A percentile compares a stretch with the other conserved stretches of the same genome.
phyloP scores from a whole-genome alignment of 805 yeast genomes.

The Helenozyma rhizophorensis region DNA sequence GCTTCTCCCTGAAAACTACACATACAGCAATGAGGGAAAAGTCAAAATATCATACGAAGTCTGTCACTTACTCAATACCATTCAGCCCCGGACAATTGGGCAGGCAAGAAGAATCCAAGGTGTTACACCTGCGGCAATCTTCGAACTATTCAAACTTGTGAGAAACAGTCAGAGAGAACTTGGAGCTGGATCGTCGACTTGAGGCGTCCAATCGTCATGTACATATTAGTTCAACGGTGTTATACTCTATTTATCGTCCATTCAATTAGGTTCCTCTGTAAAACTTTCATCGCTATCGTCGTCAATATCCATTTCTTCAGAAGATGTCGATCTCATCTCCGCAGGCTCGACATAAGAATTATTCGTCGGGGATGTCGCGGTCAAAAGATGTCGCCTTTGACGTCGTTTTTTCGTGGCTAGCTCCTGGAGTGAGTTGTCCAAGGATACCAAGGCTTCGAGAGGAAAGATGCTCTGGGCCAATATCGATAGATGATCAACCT shows the following conservation, averaged over 20 bases:
- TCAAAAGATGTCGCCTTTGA: no score
- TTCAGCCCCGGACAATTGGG: conserved; percentile 86
- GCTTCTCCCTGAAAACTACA: conserved; percentile 61
- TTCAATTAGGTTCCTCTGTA: background rate
- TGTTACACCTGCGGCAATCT: conserved; percentile 87
- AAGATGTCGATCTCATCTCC: no score
- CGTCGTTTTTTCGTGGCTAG: conserved; percentile 3
- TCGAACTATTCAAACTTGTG: conserved; percentile 64
- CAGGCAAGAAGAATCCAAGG: conserved; percentile 96
- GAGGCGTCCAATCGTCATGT: background rate
- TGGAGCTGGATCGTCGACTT: background rate
- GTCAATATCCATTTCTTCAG: background rate
- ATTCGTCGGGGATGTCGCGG: no score
- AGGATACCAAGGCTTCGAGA: conserved; percentile 28
- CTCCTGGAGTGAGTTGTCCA: conserved; percentile 26
- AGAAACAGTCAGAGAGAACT: conserved; percentile 20
- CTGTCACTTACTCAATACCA: conserved; percentile 58
- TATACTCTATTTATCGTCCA: background rate
- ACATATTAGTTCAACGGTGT: background rate
- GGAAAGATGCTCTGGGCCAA: conserved; percentile 36
- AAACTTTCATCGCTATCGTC: conserved; percentile 1
- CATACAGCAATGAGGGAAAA: conserved; percentile 52
- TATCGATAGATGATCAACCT: conserved; percentile 20
- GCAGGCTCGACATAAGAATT: no score
- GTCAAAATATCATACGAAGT: conserved; percentile 69